Evolutionary conservation across 371 early-diverging fungal genomes (phyloP).

Genomic region (Mortierella polycephala): DNA sequence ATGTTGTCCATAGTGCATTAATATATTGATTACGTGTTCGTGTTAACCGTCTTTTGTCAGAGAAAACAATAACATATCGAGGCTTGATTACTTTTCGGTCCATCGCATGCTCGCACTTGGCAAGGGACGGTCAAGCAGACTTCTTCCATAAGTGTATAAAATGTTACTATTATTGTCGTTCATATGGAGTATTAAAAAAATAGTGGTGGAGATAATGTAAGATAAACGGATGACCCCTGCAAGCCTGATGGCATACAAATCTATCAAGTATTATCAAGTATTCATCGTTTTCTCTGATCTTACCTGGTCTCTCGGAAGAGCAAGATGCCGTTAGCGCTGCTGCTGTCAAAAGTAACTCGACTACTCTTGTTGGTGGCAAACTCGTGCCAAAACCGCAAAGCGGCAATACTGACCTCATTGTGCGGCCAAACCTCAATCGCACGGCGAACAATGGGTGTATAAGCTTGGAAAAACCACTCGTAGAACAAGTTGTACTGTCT

Average conservation of each 20-base stretch:
- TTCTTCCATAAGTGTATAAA: slow-evolving; percentile 47
- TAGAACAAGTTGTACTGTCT: slow-evolving; percentile 78
- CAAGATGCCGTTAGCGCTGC: slow-evolving; percentile 88
- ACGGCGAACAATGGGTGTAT: slow-evolving; percentile 70
- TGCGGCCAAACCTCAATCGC: slow-evolving; percentile 78
- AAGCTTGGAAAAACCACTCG: slow-evolving; percentile 85
- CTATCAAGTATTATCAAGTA: no score
- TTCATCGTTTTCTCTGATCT: slow-evolving; percentile 31
- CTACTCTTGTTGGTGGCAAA: slow-evolving; percentile 84
- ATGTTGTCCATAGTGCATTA: not conserved
- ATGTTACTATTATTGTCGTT: slow-evolving; percentile 31
- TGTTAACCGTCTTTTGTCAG: no score
- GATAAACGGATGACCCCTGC: no score
- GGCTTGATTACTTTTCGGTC: slow-evolving; percentile 34
- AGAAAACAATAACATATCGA: no score
- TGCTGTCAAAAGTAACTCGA: slow-evolving; percentile 85
- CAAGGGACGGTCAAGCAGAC: slow-evolving; percentile 21
- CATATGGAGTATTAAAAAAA: not conserved
- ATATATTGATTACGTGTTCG: no score
- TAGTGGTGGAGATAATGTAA: not conserved
- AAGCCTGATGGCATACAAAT: not conserved
- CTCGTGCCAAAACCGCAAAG: slow-evolving; percentile 83
- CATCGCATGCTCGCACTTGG: slow-evolving; percentile 25
- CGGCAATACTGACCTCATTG: slow-evolving; percentile 72
- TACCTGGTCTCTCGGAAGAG: slow-evolving; percentile 90